Evolutionary conservation across 2,329 filamentous ascomycete species (phyloP), one percentile per base, ranked within the genome.

Genomic region (Pyricularia sp.): DNA sequence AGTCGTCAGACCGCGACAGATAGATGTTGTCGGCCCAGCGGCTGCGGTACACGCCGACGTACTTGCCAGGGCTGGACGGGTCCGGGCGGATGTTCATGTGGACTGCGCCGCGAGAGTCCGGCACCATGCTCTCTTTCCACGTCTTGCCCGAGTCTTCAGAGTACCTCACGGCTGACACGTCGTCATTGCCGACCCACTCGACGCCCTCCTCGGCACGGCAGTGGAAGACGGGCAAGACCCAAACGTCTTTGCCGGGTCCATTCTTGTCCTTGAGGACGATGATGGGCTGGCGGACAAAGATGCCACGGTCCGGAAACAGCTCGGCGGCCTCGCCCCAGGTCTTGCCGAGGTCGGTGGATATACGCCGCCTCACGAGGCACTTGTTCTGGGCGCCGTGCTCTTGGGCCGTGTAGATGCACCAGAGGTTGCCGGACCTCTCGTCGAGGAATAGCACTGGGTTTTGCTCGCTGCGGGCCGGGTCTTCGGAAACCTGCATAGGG

Each of bases 341-440:
- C 0, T 63, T 19, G 0, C 75, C 78, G 2, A 71, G 62, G 33
- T 80, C 75, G 0, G 63, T 67, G 0, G 77, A 79, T 0, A 68
- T 74, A 0, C 75, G 69, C 13, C 74, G 74, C 60, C 78, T 70
- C 16, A 80, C 71, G 3, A 75, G 68, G 5, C 76, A 75, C 2
- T 74, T 74, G 62, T 80, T 77, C 63, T 80, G 78, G 62, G 79
- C 77, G 0, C 78, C 78, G 0, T 74, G 74, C 26, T 78, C 73
- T 65, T 80, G 78, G 0, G 78, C 77, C 0, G 78, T 80, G 65
- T 79, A 77, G 35, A 80, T 72, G 0, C 79, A 68, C 76, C 78
- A 78, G 0, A 80, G 60, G 1, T 72, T 69, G 1, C 71, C 72
- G 0, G 71, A 74, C 0, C 67, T 66, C 0, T 77, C 75, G 1